Conservation (phyloP, 306 rosid species). For the Lathyrus aphaca region DNA sequence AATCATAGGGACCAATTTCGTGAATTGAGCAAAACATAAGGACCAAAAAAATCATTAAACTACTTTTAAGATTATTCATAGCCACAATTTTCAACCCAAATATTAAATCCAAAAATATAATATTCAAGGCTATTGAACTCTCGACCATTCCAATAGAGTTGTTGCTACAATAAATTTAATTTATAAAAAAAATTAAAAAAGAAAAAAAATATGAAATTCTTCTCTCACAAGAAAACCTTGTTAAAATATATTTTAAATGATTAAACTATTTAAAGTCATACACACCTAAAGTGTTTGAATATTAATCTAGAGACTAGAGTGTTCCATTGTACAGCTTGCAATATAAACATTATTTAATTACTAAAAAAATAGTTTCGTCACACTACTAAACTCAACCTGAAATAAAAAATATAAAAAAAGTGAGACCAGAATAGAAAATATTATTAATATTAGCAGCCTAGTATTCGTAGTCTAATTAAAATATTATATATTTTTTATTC, state of each 20-base stretch:
- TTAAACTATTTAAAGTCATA: neutral
- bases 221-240: neutral
- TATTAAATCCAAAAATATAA: too few relatives aligned
- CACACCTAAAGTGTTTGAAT: slow-evolving; percentile 13
- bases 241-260: neutral
- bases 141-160: too few relatives aligned
- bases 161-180: neutral
- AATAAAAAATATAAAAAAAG: neutral
- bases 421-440: neutral
- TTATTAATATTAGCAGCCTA: slow-evolving; percentile 3
- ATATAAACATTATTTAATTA: slow-evolving; percentile 25
- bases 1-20: too few relatives aligned
- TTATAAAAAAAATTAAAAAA: too few relatives aligned
- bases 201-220: neutral
- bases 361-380: slow-evolving; percentile 21
- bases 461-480: slow-evolving; percentile 31
- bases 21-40: too few relatives aligned
- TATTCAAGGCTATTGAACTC: too few relatives aligned
- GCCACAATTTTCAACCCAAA: too few relatives aligned
- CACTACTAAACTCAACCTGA: slow-evolving; percentile 28
- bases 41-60: too few relatives aligned
- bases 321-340: slow-evolving; percentile 47
- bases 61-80: too few relatives aligned
- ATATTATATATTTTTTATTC: neutral
- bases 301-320: slow-evolving; percentile 49